Percentiles rank a stretch among this genome's conserved stretches.
These are phyloP conservation scores for Cercospora janseana DNA, from an alignment of 2,329 filamentous ascomycete genomes.

Conservation along the genomic window DNA sequence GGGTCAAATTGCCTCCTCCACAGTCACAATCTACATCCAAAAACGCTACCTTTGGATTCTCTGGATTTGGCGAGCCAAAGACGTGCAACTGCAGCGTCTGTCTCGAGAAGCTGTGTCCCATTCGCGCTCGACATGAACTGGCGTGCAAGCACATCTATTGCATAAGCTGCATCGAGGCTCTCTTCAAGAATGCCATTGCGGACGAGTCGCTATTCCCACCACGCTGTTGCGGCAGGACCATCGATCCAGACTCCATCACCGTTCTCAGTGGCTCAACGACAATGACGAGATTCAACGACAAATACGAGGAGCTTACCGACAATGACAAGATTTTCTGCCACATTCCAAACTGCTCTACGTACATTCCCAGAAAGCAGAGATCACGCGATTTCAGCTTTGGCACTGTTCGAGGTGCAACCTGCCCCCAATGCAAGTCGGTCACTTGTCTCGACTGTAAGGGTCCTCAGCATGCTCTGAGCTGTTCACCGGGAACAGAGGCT, in stretches of 20 bases:
- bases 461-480: background rate
- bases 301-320: constrained; percentile 14
- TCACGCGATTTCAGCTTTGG: background rate
- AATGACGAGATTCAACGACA: background rate
- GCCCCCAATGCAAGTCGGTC: background rate
- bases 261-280: background rate
- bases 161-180: constrained; percentile 12
- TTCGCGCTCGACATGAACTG: background rate
- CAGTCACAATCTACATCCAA: background rate
- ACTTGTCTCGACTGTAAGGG: constrained; percentile 14
- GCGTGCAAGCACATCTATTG: constrained; percentile 13
- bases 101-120: background rate
- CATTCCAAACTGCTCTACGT: constrained; percentile 10
- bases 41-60: background rate
- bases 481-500: background rate
- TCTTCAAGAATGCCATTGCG: constrained; percentile 7
- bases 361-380: background rate
- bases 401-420: background rate
- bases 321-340: constrained; percentile 17
- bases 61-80: background rate
- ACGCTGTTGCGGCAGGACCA: constrained; percentile 12
- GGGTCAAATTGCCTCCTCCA: background rate
- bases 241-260: background rate
- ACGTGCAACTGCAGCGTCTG: background rate
- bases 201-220: constrained; percentile 17